Evolutionary conservation across 345 rosid genomes (phyloP).

Genomic region (Citrus mangshanensis): DNA sequence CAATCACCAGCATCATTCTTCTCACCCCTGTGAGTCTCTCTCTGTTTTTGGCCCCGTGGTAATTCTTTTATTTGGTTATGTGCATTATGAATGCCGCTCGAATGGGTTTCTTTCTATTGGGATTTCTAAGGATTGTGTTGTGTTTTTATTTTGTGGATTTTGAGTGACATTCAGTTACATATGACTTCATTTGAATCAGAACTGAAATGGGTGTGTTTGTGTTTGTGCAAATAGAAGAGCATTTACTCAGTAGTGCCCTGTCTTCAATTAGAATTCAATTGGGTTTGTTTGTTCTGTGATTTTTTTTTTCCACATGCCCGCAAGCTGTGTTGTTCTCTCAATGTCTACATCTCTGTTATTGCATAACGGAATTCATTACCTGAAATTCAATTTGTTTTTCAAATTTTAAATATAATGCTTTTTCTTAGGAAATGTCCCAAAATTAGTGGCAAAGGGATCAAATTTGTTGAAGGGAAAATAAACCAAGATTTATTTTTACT

Average conservation of each 20-base stretch:
- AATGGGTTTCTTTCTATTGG: background rate
- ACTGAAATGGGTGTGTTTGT: conserved; percentile 8
- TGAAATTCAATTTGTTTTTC: background rate
- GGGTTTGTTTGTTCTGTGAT: background rate
- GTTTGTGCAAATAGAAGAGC: background rate
- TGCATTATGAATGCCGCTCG: background rate
- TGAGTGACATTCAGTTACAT: background rate
- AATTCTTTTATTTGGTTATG: background rate
- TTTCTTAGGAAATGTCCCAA: background rate
- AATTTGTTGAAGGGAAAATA: background rate
- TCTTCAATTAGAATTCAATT: background rate
- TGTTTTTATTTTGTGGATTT: background rate
- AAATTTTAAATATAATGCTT: background rate
- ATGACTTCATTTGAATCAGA: conserved; percentile 9
- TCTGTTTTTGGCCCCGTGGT: too few relatives aligned
- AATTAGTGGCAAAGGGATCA: background rate
- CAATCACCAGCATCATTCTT: conserved; percentile 15
- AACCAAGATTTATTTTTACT: background rate
- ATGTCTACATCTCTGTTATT: background rate
- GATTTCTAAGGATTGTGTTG: background rate
- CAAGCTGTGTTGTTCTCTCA: background rate
- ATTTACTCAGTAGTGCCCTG: background rate
- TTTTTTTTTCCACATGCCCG: background rate
- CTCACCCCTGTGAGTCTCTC: conserved; percentile 19
- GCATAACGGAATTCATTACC: background rate